Evolutionary conservation across 2,329 filamentous ascomycete genomes (phyloP), one percentile per base, ranked within the genome.

Genomic region (Neofusicoccum ribis): DNA sequence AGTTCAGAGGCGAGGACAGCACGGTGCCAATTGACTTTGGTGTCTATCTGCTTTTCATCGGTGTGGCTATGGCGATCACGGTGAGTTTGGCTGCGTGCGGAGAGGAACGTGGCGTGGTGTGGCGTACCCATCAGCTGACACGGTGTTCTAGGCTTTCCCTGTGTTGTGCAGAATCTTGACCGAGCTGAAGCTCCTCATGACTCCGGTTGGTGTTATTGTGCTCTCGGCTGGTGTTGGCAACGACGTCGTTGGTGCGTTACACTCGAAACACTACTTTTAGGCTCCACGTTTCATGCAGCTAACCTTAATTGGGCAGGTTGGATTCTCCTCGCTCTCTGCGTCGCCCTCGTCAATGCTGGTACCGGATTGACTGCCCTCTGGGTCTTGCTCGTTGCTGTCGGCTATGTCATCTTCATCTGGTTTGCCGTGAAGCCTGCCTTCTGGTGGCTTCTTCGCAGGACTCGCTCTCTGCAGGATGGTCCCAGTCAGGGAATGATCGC

Each of bases 101-200:
- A 31, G 27, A 31, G 5, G 3, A 43, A 14, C n/a, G 8, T 6
- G 5, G 15, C 36, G 3, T 9, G 8, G 15, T 15, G 50, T 17
- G 27, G 5, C 41, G 1, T 23, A 39, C 37, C 27, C 27, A 14
- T 64, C 46, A 47, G 54, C 70, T 72, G 43, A 73, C 60, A 5
- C 27, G 27, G 47, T 11, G 15, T 37, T 5, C 54, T 2, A 86
- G 84, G 88, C 88, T 14, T 90, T 98, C 71, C 94, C 94, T 0
- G 94, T 98, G 0, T 86, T 98, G 12, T 97, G 94, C 73, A 91
- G 94, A 76, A 98, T 98, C 69, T 81, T 98, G 69, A 94, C 92
- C 0, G 93, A 97, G 77, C 82, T 98, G 62, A 95, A 97, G 71
- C 83, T 98, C 58, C 87, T 98, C 4, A 81, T 86, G 63, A 95